phyloP scores from a whole-genome alignment of 1,139 yeast genomes.

The Pneumocystis sp. region DNA sequence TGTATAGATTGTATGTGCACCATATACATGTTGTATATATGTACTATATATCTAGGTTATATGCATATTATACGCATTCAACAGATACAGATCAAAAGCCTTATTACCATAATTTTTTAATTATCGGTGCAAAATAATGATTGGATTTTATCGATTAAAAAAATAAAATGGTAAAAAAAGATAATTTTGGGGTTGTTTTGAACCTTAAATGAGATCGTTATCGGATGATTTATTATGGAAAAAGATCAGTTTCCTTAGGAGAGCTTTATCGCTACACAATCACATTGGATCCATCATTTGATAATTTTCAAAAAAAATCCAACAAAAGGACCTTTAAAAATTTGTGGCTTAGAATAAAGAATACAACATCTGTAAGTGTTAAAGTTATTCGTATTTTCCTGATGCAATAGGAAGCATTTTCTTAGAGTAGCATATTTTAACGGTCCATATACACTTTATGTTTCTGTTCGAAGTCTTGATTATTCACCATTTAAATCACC shows the following conservation, averaged over 20 bases:
- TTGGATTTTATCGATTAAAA: not conserved
- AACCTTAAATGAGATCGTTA: not conserved
- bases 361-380: not conserved
- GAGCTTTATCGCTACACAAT: not conserved
- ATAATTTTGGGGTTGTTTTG: not conserved
- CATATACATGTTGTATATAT: too few relatives aligned
- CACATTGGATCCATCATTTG: not conserved
- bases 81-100: too few relatives aligned
- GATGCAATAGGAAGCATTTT: slow-evolving; percentile 59
- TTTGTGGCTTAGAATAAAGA: not conserved
- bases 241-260: not conserved
- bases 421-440: slow-evolving; percentile 74
- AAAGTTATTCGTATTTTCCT: slow-evolving; percentile 24
- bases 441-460: slow-evolving; percentile 83
- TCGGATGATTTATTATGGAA: not conserved
- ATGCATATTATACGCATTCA: too few relatives aligned
- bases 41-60: too few relatives aligned
- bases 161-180: not conserved
- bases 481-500: slow-evolving; percentile 42
- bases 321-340: not conserved
- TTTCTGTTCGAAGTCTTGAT: slow-evolving; percentile 55
- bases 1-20: too few relatives aligned
- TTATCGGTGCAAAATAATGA: too few relatives aligned
- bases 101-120: too few relatives aligned
- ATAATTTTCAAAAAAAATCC: not conserved